Evolutionary conservation across 2,329 filamentous ascomycete species (phyloP), one percentile per base, ranked within the genome.

Genomic region (Chrysoporthe austroafricana): DNA sequence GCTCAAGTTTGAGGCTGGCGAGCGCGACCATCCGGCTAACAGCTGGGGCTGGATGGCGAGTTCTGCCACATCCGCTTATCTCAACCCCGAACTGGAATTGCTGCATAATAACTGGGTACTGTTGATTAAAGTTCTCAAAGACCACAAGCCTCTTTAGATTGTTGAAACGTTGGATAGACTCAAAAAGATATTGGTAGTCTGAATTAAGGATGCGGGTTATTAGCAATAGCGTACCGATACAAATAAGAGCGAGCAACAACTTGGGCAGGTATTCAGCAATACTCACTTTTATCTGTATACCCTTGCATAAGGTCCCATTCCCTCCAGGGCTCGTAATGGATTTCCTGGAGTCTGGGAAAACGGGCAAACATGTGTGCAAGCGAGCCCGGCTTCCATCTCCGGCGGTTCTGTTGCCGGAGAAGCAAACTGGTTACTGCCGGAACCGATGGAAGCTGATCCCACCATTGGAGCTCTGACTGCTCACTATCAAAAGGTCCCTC

Each of bases 81-180:
- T 66, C 60, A 7, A 48, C 58, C 65, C 66, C 70, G 13, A 11
- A 13, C 2, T 39, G 21, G 52, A 71, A 74, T 69, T 21, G 63
- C 69, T 69, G 69, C 66, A 71, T 70, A 62, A 54, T 70, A 67
- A 50, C 66, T 68, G 74, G 70, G 67, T 75, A 77, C 60, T 73
- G 71, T 69, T 78, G 71, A 70, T 76, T 76, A 46, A 77, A 74
- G 72, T 76, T 76, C 72, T 76, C 75, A 62, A 77, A 77, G 69
- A 76, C 44, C n/a, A 71, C 64, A 39, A 71, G 67, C 21, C 50
- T 74, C 66, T 74, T 70, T 54, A 73, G 59, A 57, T 57, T 62
- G 7, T 21, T 63, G 64, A 68, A 70, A 61, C 62, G 70, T 69
- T 52, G 58, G 42, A 68, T 63, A 34, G 71, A 70, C 58, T 72